Evolutionary conservation across 371 early-diverging fungal species (phyloP).

Genomic region (Syncephalis plumigaleata): DNA sequence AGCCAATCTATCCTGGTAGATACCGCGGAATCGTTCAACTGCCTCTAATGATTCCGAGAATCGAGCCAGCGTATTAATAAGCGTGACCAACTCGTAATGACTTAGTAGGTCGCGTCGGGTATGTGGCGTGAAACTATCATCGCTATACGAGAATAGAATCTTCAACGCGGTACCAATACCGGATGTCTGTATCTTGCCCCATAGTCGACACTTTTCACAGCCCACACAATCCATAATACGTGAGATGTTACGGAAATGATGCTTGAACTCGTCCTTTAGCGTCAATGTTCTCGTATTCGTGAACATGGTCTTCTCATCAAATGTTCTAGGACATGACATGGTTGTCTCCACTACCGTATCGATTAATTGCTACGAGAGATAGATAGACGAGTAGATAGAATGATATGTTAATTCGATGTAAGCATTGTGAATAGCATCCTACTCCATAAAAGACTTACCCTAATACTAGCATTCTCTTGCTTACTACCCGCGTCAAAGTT

Average conservation of each 20-base stretch:
- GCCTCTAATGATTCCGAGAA: constrained; percentile 60
- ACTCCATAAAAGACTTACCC: too few relatives aligned
- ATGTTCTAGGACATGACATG: constrained; percentile 48
- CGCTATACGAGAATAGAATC: constrained; percentile 76
- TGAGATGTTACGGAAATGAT: constrained; percentile 88
- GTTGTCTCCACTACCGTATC: constrained; percentile 33
- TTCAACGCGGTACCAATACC: constrained; percentile 90
- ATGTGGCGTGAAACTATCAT: constrained; percentile 22
- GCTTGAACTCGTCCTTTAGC: constrained; percentile 69
- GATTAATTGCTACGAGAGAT: constrained; percentile 9
- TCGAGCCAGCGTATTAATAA: constrained; percentile 82
- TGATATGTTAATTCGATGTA: too few relatives aligned
- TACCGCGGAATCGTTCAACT: constrained; percentile 45
- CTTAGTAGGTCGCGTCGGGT: constrained; percentile 30
- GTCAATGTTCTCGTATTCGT: constrained; percentile 11
- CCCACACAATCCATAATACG: constrained; percentile 96
- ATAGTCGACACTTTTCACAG: constrained; percentile 95
- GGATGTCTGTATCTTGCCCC: constrained; percentile 86
- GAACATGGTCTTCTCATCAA: constrained; percentile 80
- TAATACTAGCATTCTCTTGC: constrained; percentile 29
- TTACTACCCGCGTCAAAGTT: constrained; percentile 32
- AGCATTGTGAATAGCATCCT: too few relatives aligned
- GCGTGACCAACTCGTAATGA: constrained; percentile 77
- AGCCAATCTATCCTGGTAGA: constrained; percentile 29
- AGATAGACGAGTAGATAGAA: too few relatives aligned